These are phyloP conservation scores for Debaryomyces singareniensis DNA, from an alignment of 1,139 yeast species.

Conservation along the genomic window DNA sequence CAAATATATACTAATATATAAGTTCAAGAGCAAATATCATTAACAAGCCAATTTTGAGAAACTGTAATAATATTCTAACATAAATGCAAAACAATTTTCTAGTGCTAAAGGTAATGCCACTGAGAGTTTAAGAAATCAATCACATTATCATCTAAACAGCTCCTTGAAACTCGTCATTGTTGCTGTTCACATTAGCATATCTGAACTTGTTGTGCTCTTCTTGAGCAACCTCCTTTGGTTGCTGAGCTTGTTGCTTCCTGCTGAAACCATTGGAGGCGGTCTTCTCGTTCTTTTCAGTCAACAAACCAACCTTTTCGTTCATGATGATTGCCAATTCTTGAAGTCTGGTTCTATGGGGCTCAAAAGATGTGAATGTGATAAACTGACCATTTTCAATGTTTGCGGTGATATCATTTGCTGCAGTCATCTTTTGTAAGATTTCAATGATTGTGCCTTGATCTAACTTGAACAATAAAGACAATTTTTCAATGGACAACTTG, in stretches of 20 bases:
- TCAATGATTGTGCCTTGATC: conserved; percentile 50
- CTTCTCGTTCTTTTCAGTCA: conserved; percentile 82
- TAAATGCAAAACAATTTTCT: neutral
- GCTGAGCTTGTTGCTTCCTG: conserved; percentile 27
- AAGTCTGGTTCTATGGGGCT: conserved; percentile 75
- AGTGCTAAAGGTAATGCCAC: too few relatives aligned
- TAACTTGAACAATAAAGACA: conserved; percentile 64
- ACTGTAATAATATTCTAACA: neutral
- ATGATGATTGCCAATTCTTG: conserved; percentile 85
- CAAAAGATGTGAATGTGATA: conserved; percentile 58
- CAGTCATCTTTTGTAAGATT: conserved; percentile 69
- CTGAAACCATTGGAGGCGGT: conserved; percentile 70
- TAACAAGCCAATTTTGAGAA: neutral
- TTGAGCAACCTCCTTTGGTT: conserved; percentile 24
- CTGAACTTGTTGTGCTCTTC: conserved; percentile 40
- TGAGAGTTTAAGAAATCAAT: too few relatives aligned
- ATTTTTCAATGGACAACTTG: conserved; percentile 63
- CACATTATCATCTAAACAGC: conserved; percentile 12
- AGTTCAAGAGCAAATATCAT: neutral
- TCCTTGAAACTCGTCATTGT: conserved; percentile 43
- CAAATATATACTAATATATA: too few relatives aligned
- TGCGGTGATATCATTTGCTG: conserved; percentile 67
- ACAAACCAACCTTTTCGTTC: conserved; percentile 78
- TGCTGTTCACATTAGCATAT: conserved; percentile 41
- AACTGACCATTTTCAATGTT: conserved; percentile 51